Base-by-base conservation (phyloP, 176 grass and related monocot genomes). In the Poa pratensis region DNA sequence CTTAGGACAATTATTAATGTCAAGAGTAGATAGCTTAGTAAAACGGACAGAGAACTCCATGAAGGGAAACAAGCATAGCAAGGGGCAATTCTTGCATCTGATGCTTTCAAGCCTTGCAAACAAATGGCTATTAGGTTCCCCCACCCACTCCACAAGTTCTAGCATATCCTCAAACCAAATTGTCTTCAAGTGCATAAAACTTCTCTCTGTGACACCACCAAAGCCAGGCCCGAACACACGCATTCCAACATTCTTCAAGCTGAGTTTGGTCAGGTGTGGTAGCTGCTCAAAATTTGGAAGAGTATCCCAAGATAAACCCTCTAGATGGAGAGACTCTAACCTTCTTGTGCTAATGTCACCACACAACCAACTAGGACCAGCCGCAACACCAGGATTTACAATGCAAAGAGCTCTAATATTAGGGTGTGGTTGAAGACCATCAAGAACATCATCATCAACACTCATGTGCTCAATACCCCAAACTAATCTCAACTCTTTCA, bases 81-180 rank as follows among this genome's bases (percentile, higher is more conserved):
- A 30, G 13, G 61, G 61, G 1, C 26, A 64, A 64, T 64, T 0
- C 1, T 1, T 28, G 26, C 26, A 15, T 1, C 1, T 71, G 68
- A 71, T 71, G 68, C 2, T 71, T 15, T 71, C 68, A 71, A 71
- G 37, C 20, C 20, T 45, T 45, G 68, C 12, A 71, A 45, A 71
- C 2, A 12, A 2, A 14, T 13, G 19, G 11, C 20, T 71, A 19
- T 71, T 7, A 45, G 20, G 37, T 23, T 3, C 68, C 20, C 20
- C 20, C 0, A 45, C 68, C 68, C 68, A 71, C 39, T 71, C 4
- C 19, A 14, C 20, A 71, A 71, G 68, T 3, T 23, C 4, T 23
- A 39, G 39, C 20, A 71, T 71, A 45, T 45, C 5, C 11, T 24
- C 37, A 45, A 71, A 23, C 20, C 5, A 5, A 15, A 71, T 43